Base-by-base conservation (phyloP, 441 rosid genomes). In the Aquilaria agallochum region DNA sequence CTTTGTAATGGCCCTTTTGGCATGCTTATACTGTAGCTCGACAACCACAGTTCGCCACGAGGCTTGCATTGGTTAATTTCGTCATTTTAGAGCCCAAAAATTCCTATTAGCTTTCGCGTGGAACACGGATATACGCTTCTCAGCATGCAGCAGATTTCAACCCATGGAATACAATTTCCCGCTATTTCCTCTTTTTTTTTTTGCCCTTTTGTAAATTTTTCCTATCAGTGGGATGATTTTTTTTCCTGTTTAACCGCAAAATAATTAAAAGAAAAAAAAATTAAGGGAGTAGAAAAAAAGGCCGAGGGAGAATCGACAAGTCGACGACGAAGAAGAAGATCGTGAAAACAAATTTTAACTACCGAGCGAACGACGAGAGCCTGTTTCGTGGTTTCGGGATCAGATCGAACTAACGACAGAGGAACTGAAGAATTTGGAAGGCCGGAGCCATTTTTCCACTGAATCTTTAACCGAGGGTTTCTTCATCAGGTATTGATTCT, bases 401-500 rank as follows among this genome's bases (percentile, higher is more conserved):
- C 42, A 8, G 12, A 55, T 46, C 27, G 40, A 59, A 65, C 59
- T 64, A 34, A 68, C 59, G 63, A 34, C 31, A n/a, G 57, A 44
- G 65, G 53, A 36, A 49, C 63, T 53, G 56, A 14, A 27, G 12
- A 5, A 47, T 11, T 32, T 27, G 30, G 59, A 44, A 59, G 60
- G 15, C 55, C 64, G 58, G 60, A 52, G 36, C 50, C 30, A 55
- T 40, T 64, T 42, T 56, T 30, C 48, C 48, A 11, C 62, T 56
- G 62, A 57, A 36, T 51, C 62, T 20, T 61, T 27, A 45, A 45
- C 49, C 33, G 46, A 74, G 68, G 78, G 78, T 65, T 68, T 60
- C 72, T 45, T 71, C 57, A 73, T 65, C 69, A 55, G 75, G 75
- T 70, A 53, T n/a, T 32, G 42, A 36, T 27, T 15, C 51, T 50